A percentile compares a stretch with the other conserved stretches of the same genome.
These are phyloP conservation scores for Zarea fungicola DNA, from an alignment of 2,329 filamentous ascomycete genomes.

Conservation along the genomic window DNA sequence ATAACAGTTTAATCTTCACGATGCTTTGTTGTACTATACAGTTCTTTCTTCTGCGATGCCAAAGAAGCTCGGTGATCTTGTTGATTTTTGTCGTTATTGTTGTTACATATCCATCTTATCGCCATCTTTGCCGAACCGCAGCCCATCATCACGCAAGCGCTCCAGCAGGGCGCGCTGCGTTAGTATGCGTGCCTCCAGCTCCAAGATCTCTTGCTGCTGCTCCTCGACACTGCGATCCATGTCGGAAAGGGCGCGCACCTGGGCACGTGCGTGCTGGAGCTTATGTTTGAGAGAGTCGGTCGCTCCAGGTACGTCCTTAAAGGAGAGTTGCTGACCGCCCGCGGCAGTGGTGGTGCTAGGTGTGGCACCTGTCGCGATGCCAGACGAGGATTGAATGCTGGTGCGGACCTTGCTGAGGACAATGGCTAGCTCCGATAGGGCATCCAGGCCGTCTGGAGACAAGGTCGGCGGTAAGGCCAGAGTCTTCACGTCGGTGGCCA, in stretches of 20 bases:
- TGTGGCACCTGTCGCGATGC: constrained; percentile 35
- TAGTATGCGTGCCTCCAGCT: constrained; percentile 59
- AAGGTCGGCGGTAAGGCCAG: constrained; percentile 59
- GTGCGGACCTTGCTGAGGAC: constrained; percentile 69
- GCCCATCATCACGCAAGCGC: constrained; percentile 47
- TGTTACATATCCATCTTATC: constrained; percentile 40
- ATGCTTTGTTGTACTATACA: too few species aligned
- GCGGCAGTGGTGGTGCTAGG: constrained; percentile 21
- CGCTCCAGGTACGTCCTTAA: constrained; percentile 74
- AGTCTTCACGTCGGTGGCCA: constrained; percentile 34
- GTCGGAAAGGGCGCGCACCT: constrained; percentile 63
- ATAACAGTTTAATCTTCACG: too few species aligned
- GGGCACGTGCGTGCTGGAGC: constrained; percentile 69
- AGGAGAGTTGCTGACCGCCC: constrained; percentile 34
- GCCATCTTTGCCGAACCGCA: constrained; percentile 28
- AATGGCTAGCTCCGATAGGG: constrained; percentile 73
- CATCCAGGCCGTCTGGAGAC: constrained; percentile 77
- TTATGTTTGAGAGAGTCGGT: constrained; percentile 77
- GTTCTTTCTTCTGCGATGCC: too few species aligned
- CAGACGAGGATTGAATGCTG: constrained; percentile 37
- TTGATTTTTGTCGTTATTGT: not conserved
- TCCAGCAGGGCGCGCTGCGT: constrained; percentile 56
- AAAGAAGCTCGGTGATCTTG: too few species aligned
- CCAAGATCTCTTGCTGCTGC: constrained; percentile 65
- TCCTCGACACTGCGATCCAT: constrained; percentile 61